Evolutionary conservation across 106 monocot species (phyloP).

Genomic region (Gastrodia elata): DNA sequence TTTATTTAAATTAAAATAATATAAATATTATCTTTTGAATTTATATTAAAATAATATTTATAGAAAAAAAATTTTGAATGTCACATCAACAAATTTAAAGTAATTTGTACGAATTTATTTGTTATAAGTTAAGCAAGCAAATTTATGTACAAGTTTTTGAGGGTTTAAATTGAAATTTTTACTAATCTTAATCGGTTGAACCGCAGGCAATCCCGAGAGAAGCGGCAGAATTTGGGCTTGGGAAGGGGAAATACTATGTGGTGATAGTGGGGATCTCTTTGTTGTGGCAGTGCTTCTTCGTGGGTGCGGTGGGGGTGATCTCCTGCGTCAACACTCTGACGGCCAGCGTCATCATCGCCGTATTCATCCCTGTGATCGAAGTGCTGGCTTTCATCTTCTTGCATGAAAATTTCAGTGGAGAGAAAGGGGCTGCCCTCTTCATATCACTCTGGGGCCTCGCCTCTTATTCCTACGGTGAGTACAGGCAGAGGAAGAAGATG

Average conservation of each 20-base stretch:
- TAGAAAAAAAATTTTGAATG: too few relatives aligned
- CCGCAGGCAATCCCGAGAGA: slow-evolving; percentile 51
- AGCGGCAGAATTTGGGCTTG: slow-evolving; percentile 33
- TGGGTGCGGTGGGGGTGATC: slow-evolving; percentile 50
- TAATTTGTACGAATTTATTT: too few relatives aligned
- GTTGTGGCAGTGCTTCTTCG: slow-evolving; percentile 41
- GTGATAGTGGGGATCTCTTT: slow-evolving; percentile 27
- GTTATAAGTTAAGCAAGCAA: too few relatives aligned
- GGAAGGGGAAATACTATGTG: slow-evolving; percentile 45
- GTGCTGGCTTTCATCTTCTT: slow-evolving; percentile 39
- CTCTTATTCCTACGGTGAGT: slow-evolving; percentile 55
- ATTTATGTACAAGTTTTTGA: too few relatives aligned
- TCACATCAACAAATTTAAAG: too few relatives aligned
- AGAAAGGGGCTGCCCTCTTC: slow-evolving; percentile 41
- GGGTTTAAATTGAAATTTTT: too few relatives aligned
- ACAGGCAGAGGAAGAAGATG: slow-evolving; percentile 11
- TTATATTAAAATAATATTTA: too few relatives aligned
- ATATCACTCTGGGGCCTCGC: slow-evolving; percentile 49
- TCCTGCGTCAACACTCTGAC: slow-evolving; percentile 41
- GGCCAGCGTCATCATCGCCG: slow-evolving; percentile 44
- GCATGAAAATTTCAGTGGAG: slow-evolving; percentile 31
- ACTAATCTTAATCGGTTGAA: too few relatives aligned
- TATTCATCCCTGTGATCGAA: slow-evolving; percentile 50
- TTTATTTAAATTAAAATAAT: too few relatives aligned
- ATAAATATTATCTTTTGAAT: too few relatives aligned